Conservation (phyloP, 2,329 filamentous ascomycete genomes). For the Trichoderma pleuroti region DNA sequence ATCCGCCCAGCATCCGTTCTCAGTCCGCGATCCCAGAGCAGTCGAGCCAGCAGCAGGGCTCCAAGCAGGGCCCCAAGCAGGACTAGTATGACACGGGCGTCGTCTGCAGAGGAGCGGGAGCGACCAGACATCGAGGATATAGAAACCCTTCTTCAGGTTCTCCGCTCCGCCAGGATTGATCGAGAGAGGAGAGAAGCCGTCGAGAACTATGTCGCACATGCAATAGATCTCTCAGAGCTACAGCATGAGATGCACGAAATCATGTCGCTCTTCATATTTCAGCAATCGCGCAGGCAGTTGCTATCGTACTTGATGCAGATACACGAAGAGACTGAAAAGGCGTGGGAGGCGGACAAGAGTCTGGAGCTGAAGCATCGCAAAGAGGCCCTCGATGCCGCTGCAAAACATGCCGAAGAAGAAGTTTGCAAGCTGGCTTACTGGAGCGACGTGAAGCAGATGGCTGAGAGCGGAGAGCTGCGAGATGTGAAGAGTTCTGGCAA, state of each 20-base stretch:
- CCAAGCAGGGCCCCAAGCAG: slow-evolving; percentile 35
- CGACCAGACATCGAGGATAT: slow-evolving; percentile 60
- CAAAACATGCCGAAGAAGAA: slow-evolving; percentile 74
- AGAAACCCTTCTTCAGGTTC: slow-evolving; percentile 61
- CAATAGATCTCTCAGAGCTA: slow-evolving; percentile 72
- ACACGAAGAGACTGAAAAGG: slow-evolving; percentile 41
- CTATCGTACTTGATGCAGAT: slow-evolving; percentile 66
- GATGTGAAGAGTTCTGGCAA: slow-evolving; percentile 38
- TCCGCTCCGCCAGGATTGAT: slow-evolving; percentile 74
- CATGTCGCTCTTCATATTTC: slow-evolving; percentile 84
- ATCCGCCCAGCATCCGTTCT: slow-evolving; percentile 56
- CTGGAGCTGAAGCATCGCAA: slow-evolving; percentile 43
- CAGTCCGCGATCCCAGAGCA: slow-evolving; percentile 32
- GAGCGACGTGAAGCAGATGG: slow-evolving; percentile 74
- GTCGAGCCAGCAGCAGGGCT: slow-evolving; percentile 31
- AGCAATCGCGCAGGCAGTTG: slow-evolving; percentile 76
- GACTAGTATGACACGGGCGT: slow-evolving; percentile 36
- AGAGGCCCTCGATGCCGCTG: slow-evolving; percentile 68
- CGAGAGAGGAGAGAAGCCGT: slow-evolving; percentile 86
- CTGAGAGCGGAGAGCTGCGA: slow-evolving; percentile 48
- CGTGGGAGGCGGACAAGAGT: slow-evolving; percentile 38
- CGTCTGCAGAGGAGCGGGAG: slow-evolving; percentile 49
- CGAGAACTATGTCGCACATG: slow-evolving; percentile 75
- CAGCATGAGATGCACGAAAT: slow-evolving; percentile 76
- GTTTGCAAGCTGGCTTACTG: slow-evolving; percentile 81